Evolutionary conservation across 371 early-diverging fungal genomes (phyloP), one percentile per base, ranked within the genome.

Genomic region (Conidiobolus incongruus): DNA sequence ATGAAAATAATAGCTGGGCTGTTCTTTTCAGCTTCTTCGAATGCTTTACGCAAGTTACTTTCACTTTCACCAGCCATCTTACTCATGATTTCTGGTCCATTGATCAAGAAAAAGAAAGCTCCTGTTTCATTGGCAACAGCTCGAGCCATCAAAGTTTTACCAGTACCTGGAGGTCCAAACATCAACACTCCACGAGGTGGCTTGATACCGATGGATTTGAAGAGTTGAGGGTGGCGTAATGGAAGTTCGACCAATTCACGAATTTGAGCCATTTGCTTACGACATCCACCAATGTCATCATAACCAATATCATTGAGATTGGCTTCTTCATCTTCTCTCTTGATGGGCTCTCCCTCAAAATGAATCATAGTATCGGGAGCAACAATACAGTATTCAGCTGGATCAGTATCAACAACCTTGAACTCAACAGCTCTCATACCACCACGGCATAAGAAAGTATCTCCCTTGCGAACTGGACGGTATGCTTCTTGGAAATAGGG

Each of bases 41-140:
- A 99, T 1, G 92, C 94, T 63, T 97, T 95, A 51, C 98, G 77
- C 48, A 99, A 59, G 65, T 98, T 98, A 54, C 82, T 82, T 62
- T 97, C 98, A 50, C 87, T 85, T 57, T 97, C 98, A 57, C 99
- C 99, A 37, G 95, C 89, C 92, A 98, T 95, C 70, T 98, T 98
- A 47, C 90, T 89, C 97, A 98, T 94, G 55, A 99, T 92, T 54
- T 98, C 97, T 46, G 99, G 96, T 36, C 96, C 98, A 60, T 96
- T 96, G 62, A 99, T 95, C 46, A 89, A 60, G 70, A 90, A 91
- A 67, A 96, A 87, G 77, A 88, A 90, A 20, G 70, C 73, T 44
- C 72, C 72, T 17, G 72, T 70, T 53, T 77, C 75, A 32, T 72
- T 72, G 43, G 75, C 78, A n/a, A 77, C 73, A 17, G 76, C 75